Conservation (phyloP, 2,329 filamentous ascomycete genomes). For the Colletotrichum godetiae region DNA sequence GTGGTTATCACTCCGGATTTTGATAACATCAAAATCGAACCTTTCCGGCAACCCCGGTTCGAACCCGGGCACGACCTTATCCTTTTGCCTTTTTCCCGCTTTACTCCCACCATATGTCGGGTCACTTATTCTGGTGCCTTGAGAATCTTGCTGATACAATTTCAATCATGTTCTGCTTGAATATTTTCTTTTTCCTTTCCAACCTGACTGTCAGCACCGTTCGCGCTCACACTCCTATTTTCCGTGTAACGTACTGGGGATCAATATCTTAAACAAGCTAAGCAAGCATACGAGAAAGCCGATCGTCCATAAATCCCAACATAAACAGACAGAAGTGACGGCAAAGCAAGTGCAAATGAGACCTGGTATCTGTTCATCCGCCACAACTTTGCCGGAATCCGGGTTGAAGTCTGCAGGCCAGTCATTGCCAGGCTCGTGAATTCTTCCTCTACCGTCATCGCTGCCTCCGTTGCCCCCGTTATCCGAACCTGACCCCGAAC, state of each 20-base stretch:
- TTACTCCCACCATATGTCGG: no score
- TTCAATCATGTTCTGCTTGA: not conserved
- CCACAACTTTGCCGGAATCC: not conserved
- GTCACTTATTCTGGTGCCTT: no score
- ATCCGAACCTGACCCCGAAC: not conserved
- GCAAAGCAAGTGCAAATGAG: not conserved
- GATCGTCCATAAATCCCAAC: not conserved
- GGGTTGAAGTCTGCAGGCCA: not conserved
- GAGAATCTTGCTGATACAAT: no score
- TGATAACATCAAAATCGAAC: conserved; percentile 17
- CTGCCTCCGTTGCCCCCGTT: not conserved
- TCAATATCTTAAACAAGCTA: not conserved
- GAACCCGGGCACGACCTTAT: conserved; percentile 34
- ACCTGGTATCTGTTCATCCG: not conserved
- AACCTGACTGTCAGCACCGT: no score
- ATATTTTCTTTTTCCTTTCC: not conserved
- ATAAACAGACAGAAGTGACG: not conserved
- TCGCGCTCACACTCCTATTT: no score
- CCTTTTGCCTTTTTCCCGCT: not conserved
- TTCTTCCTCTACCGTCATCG: not conserved
- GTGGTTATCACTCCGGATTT: conserved; percentile 37
- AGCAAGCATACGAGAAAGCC: no score
- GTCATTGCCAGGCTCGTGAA: conserved; percentile 2
- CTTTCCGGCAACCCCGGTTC: conserved; percentile 36
- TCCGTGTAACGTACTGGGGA: no score